These are phyloP conservation scores for Lentinus tigrinus DNA, from an alignment of 768 basidiomycete species.

Conservation along the genomic window DNA sequence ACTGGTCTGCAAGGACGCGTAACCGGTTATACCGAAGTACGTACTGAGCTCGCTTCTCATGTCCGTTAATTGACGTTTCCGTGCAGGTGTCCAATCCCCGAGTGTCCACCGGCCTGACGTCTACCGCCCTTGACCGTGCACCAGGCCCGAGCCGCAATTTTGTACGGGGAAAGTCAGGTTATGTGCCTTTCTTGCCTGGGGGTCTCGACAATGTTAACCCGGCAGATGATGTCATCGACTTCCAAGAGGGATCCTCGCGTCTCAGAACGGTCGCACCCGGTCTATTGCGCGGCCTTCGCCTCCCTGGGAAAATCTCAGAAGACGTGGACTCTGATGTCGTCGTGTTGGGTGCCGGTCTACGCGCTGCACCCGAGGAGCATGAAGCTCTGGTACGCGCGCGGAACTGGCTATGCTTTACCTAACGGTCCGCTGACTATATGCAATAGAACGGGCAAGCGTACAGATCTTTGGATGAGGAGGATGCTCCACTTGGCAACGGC, in stretches of 20 bases:
- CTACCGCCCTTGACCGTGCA: constrained; percentile 81
- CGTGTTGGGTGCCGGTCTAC: not conserved
- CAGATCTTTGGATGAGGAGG: not conserved
- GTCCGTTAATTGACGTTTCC: not conserved
- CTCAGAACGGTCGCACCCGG: constrained; percentile 81
- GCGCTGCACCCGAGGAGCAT: not conserved
- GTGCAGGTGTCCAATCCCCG: constrained; percentile 53
- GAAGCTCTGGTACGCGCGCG: not conserved
- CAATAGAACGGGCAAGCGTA: not conserved
- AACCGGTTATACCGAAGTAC: constrained; percentile 79
- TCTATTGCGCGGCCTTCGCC: constrained; percentile 72
- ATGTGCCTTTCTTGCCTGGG: constrained; percentile 93
- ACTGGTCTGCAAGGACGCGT: constrained; percentile 78
- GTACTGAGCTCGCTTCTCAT: constrained; percentile 1
- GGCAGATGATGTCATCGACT: constrained; percentile 30
- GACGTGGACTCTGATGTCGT: constrained; percentile 43
- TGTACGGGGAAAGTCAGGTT: constrained; percentile 90
- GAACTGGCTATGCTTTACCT: not conserved
- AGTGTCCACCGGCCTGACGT: constrained; percentile 70
- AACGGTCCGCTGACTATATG: not conserved
- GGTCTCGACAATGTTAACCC: constrained; percentile 60
- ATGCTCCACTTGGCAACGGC: constrained; percentile 1
- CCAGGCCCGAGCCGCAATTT: constrained; percentile 80
- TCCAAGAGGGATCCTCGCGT: constrained; percentile 37
- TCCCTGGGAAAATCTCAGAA: constrained; percentile 56